Conservation (phyloP, 2,329 filamentous ascomycete species). For the Verticillium tricorpus region DNA sequence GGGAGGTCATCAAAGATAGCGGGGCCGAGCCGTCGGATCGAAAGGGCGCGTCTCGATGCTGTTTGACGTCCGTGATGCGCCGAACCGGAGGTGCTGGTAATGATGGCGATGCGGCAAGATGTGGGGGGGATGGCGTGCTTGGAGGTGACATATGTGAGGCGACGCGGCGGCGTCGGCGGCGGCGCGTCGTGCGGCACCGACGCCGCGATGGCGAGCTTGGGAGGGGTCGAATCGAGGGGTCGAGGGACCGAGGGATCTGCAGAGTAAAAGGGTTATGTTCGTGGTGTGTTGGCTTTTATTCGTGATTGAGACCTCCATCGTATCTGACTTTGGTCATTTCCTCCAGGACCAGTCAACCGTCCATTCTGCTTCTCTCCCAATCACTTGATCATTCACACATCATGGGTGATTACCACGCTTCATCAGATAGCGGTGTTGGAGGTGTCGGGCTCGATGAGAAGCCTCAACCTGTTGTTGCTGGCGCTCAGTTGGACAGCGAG, state of each 20-base stretch:
- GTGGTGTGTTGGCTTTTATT: not conserved
- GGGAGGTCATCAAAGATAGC: not conserved
- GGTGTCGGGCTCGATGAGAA: not conserved
- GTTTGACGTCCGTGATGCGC: not conserved
- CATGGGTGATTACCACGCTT: not conserved
- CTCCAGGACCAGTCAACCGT: not conserved
- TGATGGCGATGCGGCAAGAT: conserved; percentile 9
- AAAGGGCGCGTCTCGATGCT: not conserved
- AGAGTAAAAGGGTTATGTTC: not conserved
- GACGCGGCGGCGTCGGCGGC: not conserved
- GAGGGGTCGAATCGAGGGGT: not conserved
- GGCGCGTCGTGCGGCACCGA: not conserved
- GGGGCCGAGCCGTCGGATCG: not conserved
- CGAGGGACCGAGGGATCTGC: not conserved
- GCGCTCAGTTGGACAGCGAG: not conserved
- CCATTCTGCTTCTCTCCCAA: not conserved
- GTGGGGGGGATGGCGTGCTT: conserved; percentile 15
- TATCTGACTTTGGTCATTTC: not conserved
- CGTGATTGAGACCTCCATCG: not conserved
- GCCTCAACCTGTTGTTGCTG: not conserved
- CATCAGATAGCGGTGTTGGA: not conserved
- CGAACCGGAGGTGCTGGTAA: not conserved
- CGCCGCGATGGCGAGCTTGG: not conserved
- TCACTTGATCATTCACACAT: not conserved
- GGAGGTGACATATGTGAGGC: not conserved